Conservation (phyloP, 257 asterid species). For the Leonotis leonurus region DNA sequence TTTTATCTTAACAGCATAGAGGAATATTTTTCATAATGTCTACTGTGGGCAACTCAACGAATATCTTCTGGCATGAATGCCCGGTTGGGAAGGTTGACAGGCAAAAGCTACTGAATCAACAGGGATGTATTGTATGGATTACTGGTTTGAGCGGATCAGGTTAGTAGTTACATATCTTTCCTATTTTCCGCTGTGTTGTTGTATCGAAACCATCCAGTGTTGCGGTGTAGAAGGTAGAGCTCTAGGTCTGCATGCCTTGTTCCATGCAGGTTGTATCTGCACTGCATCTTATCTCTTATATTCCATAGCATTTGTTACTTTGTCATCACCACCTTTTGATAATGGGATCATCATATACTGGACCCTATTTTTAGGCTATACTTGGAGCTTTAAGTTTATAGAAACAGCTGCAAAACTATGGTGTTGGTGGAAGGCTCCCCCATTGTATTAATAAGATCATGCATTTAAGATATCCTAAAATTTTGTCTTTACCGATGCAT, state of each 20-base stretch:
- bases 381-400: not conserved
- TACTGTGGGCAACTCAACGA: slow-evolving; percentile 64
- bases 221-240: not conserved
- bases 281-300: not conserved
- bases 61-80: slow-evolving; percentile 91
- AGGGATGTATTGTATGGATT: slow-evolving; percentile 94
- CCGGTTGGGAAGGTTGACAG: slow-evolving; percentile 72
- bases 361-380: not conserved
- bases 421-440: not conserved
- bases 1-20: slow-evolving; percentile 25
- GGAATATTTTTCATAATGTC: slow-evolving; percentile 36
- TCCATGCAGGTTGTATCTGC: not conserved
- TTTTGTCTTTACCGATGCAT: not conserved
- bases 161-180: slow-evolving; percentile 3
- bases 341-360: not conserved
- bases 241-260: not conserved
- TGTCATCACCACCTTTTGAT: not conserved
- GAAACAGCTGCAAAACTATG: not conserved
- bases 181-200: not conserved
- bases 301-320: not conserved
- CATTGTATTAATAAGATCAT: not conserved
- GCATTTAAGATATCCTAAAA: not conserved
- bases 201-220: not conserved
- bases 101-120: slow-evolving; percentile 77
- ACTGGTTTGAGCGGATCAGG: slow-evolving; percentile 99